Conservation (phyloP, 2,329 filamentous ascomycete genomes). For the Cytospora mali region DNA sequence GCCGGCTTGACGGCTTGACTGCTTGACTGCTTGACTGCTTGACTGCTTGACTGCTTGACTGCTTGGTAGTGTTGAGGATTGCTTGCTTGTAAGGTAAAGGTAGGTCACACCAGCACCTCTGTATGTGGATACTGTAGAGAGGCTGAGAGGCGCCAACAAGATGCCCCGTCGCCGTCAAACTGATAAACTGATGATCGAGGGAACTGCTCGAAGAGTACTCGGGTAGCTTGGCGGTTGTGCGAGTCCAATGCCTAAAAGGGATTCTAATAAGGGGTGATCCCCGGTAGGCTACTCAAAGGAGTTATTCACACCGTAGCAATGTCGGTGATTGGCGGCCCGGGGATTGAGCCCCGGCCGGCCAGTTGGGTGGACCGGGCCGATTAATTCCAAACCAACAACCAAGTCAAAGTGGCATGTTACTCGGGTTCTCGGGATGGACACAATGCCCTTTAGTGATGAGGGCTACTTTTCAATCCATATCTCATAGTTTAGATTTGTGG, state of each 20-base stretch:
- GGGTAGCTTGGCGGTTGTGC: constrained; percentile 6
- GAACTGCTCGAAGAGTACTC: too few species aligned
- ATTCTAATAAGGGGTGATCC: background rate
- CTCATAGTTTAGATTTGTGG: too few species aligned
- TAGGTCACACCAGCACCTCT: background rate
- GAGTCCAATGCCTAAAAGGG: constrained; percentile 5
- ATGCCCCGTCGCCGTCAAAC: too few species aligned
- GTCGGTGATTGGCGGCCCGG: too few species aligned
- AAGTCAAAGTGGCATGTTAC: background rate
- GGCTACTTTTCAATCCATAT: constrained; percentile 2
- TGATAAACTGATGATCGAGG: too few species aligned
- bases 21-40: too few species aligned
- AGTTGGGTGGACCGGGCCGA: background rate
- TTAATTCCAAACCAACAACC: too few species aligned
- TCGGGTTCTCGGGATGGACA: background rate
- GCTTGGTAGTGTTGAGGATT: constrained; percentile 9
- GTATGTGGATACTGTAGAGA: background rate
- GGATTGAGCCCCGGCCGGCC: too few species aligned
- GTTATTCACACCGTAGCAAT: too few species aligned
- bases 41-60: too few species aligned
- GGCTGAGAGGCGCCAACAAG: background rate
- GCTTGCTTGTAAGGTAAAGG: too few species aligned
- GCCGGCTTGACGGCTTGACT: constrained; percentile 15
- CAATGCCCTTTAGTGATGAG: constrained; percentile 6
- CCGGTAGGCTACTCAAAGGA: background rate